Base-by-base conservation (phyloP, 495 filamentous ascomycete species). In the Evernia prunastri region DNA sequence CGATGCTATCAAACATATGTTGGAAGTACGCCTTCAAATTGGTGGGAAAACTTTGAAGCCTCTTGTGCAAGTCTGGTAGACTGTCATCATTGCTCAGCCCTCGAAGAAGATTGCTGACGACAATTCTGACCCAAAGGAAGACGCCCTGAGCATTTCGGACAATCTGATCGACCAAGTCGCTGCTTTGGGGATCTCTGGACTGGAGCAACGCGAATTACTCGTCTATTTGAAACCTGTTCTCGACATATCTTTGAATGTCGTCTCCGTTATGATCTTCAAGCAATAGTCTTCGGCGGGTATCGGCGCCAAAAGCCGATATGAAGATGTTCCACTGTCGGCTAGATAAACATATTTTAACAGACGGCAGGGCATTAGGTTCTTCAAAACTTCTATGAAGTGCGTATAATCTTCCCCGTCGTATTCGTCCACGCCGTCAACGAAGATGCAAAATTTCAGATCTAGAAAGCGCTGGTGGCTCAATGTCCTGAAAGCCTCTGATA, bases 401-500 rank as follows among this genome's bases (percentile, higher is more conserved):
- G 23, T 66, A 9, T 25, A 49, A 2, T 63, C 63, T 53, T 63
- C 59, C 13, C 67, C 67, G 9, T 63, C 54, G 40, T 63, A 81
- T 57, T 83, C 81, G 56, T 82, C 81, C 0, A 82, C 66, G 5
- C 81, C 79, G 65, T 84, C 81, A 36, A 84, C 75, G 42, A 82
- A 77, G 54, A 83, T 76, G 65, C 76, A 81, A 23, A 82, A 65
- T 12, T 63, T 66, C 36, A 56, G 13, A 15, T 74, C 17, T 62
- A 58, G 9, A 7, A 18, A 6, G 0, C 17, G n/a, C 56, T 40
- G 15, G 8, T 31, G 31, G 11, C 35, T 31, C 17, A 63, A 40
- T 4, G 29, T 39, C 20, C 37, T 35, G 37, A 63, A 45, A 18
- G 61, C 36, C 23, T 57, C 39, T 20, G 37, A 56, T 18, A 63